Percentiles rank a stretch among this genome's conserved stretches.
phyloP scores from a whole-genome alignment of 2,329 filamentous ascomycete species.

The Biscogniauxia marginata region DNA sequence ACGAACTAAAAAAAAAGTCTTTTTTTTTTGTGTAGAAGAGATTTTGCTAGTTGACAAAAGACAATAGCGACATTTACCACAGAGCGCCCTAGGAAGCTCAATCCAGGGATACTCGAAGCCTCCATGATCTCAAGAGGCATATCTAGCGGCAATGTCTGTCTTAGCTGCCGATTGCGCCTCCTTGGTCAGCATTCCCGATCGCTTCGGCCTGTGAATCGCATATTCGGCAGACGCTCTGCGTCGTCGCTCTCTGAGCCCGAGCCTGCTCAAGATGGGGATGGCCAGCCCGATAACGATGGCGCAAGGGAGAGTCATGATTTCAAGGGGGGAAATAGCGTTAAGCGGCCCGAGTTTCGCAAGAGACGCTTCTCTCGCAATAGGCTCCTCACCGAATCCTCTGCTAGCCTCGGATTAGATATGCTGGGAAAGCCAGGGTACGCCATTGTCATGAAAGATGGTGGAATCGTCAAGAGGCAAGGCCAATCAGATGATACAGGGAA shows the following conservation, averaged over 20 bases:
- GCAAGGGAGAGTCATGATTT: neutral
- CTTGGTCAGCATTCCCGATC: constrained; percentile 23
- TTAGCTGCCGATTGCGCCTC: constrained; percentile 39
- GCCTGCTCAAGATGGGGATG: neutral
- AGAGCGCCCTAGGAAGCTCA: no score
- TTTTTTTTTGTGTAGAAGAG: no score
- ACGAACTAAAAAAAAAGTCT: neutral
- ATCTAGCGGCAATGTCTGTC: constrained; percentile 36
- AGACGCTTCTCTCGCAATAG: constrained; percentile 23
- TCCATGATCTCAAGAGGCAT: constrained; percentile 37
- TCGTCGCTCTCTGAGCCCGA: constrained; percentile 2
- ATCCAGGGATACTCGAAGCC: constrained; percentile 9
- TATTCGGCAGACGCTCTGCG: constrained; percentile 2
- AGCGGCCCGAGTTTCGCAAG: constrained; percentile 14
- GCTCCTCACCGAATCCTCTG: constrained; percentile 22
- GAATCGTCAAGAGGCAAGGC: constrained; percentile 13
- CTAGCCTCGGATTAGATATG: constrained; percentile 31
- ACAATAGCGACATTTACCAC: neutral
- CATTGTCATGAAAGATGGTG: constrained; percentile 46
- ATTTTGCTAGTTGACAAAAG: no score
- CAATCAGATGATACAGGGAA: neutral
- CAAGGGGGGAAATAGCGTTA: neutral
- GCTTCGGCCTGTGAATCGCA: constrained; percentile 6
- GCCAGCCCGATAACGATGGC: neutral
- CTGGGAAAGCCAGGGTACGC: constrained; percentile 43